Conservation (phyloP, 2,329 filamentous ascomycete genomes). For the Phoma sp. region DNA sequence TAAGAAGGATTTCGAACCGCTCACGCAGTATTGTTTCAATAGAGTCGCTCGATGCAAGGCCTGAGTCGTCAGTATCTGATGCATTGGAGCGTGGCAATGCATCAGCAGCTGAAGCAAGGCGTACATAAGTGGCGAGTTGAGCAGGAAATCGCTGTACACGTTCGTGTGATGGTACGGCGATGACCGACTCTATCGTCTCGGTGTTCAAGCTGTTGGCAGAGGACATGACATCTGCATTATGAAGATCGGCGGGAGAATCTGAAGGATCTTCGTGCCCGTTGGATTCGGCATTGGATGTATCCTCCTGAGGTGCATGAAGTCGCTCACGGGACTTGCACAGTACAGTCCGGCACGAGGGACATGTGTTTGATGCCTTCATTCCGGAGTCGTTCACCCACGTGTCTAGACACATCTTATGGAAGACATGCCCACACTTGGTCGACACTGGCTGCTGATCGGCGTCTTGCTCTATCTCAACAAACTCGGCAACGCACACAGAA, state of each 20-base stretch:
- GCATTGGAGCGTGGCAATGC: neutral
- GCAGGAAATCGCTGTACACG: neutral
- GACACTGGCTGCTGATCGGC: neutral
- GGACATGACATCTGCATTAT: neutral
- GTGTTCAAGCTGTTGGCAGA: neutral
- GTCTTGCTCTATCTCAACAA: neutral
- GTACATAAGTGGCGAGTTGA: neutral
- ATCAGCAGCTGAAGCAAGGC: neutral
- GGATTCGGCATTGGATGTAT: too few species aligned
- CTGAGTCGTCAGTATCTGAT: neutral
- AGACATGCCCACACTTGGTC: conserved; percentile 9
- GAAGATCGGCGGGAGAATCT: too few species aligned
- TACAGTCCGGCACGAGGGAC: conserved; percentile 15
- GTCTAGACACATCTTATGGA: conserved; percentile 6
- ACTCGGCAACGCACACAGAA: conserved; percentile 1
- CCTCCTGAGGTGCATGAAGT: neutral
- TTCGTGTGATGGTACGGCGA: neutral
- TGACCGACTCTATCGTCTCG: neutral
- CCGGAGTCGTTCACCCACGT: conserved; percentile 15
- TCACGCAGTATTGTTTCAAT: too few species aligned
- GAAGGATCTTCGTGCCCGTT: too few species aligned
- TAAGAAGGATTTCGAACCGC: neutral
- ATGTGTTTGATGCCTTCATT: conserved; percentile 8
- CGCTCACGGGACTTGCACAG: conserved; percentile 5
- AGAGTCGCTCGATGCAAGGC: neutral